Evolutionary conservation across 805 yeast genomes (phyloP).

Genomic region (Schwanniomyces yamadae): DNA sequence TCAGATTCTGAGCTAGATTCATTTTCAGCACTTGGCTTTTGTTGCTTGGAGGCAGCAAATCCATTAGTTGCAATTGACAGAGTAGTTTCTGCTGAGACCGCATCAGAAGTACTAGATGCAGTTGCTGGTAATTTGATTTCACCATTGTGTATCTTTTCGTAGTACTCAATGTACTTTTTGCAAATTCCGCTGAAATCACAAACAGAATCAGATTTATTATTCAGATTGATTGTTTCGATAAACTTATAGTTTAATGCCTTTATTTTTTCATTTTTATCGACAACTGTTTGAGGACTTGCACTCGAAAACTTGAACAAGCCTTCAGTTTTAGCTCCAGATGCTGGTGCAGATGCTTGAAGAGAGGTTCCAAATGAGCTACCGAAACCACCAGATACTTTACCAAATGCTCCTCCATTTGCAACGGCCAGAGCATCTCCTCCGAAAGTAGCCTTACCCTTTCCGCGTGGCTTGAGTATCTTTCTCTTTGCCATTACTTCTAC

Average conservation of each 20-base stretch:
- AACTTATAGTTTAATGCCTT: slow-evolving; percentile 68
- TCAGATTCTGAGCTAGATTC: slow-evolving; percentile 22
- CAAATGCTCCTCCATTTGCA: neutral
- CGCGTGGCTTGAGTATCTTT: slow-evolving; percentile 62
- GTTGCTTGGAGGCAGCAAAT: neutral
- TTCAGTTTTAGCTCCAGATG: neutral
- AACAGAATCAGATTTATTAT: slow-evolving; percentile 44
- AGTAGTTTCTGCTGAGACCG: neutral
- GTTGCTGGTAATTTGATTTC: neutral
- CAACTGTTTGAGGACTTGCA: slow-evolving; percentile 1
- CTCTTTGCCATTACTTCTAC: slow-evolving; percentile 63
- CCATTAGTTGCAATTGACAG: neutral
- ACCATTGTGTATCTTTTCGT: slow-evolving; percentile 21
- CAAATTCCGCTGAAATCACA: slow-evolving; percentile 57
- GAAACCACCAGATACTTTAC: slow-evolving; percentile 6
- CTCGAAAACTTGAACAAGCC: neutral
- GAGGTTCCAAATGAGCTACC: neutral
- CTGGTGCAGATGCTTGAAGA: neutral
- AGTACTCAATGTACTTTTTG: slow-evolving; percentile 58
- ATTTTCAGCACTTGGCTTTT: slow-evolving; percentile 5
- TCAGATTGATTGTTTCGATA: slow-evolving; percentile 44
- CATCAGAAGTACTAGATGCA: neutral
- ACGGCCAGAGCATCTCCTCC: neutral
- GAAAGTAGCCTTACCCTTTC: slow-evolving; percentile 11
- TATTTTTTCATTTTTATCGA: slow-evolving; percentile 46